Conservation (phyloP, 2,329 filamentous ascomycete genomes). For the Dactylellina leptospora region DNA sequence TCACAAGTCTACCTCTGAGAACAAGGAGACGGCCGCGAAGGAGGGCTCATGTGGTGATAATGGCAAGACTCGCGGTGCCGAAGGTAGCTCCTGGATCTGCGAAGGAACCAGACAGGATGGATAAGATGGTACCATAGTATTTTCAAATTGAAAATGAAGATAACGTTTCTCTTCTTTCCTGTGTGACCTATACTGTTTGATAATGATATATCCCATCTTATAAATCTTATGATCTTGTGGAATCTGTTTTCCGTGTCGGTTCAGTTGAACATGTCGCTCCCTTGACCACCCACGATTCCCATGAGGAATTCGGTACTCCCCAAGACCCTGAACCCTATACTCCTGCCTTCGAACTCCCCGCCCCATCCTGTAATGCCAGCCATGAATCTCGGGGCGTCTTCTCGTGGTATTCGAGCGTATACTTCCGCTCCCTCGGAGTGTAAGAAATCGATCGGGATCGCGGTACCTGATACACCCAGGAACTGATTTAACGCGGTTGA, state of each 20-base stretch:
- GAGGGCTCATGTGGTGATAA: background rate
- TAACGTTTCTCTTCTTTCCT: no score
- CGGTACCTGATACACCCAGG: constrained; percentile 73
- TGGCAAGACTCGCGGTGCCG: background rate
- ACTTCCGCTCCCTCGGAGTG: constrained; percentile 67
- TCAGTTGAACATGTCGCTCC: constrained; percentile 47
- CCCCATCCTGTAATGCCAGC: constrained; percentile 74
- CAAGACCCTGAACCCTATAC: constrained; percentile 54
- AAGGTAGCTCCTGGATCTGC: background rate
- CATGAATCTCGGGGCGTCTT: constrained; percentile 69
- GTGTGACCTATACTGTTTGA: no score
- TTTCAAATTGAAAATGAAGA: background rate
- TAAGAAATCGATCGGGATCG: constrained; percentile 75
- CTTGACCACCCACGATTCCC: constrained; percentile 54
- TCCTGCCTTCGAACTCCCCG: constrained; percentile 61
- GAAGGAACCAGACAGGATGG: background rate
- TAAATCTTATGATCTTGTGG: background rate
- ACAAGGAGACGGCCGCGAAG: background rate
- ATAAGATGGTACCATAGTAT: background rate
- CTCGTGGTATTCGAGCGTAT: constrained; percentile 72
- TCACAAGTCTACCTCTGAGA: background rate
- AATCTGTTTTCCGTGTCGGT: background rate
- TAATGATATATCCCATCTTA: background rate
- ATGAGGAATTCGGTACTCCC: constrained; percentile 56
- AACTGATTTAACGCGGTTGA: constrained; percentile 72